A percentile compares a stretch with the other conserved stretches of the same genome.
These are phyloP conservation scores for Metschnikowia chrysomelidarum DNA, from an alignment of 805 yeast species.

Conservation along the genomic window DNA sequence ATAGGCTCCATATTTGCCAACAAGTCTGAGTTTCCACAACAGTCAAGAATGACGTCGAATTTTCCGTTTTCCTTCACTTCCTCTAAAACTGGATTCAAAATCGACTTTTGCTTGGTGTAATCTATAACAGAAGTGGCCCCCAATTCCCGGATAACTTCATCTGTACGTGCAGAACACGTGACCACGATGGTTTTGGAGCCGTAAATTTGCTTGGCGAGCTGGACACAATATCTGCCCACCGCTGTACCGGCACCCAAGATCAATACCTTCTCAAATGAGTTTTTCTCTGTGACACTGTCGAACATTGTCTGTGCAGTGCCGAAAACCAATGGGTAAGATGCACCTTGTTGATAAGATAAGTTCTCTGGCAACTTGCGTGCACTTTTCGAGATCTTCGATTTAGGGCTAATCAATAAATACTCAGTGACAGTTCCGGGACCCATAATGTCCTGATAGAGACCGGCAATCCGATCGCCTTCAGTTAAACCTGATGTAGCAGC, in stretches of 20 bases:
- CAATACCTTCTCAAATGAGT: constrained; percentile 48
- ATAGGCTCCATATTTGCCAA: constrained; percentile 38
- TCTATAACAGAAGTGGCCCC: constrained; percentile 67
- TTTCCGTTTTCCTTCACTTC: constrained; percentile 31
- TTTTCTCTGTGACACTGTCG: constrained; percentile 28
- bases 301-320: constrained; percentile 57
- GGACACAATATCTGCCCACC: constrained; percentile 58
- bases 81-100: constrained; percentile 33
- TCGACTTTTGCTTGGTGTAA: constrained; percentile 46
- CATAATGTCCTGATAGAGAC: constrained; percentile 19
- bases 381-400: constrained; percentile 29
- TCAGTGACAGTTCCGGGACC: constrained; percentile 45
- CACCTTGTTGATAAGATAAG: constrained; percentile 54
- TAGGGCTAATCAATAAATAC: constrained; percentile 42
- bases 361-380: constrained; percentile 45
- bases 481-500: constrained; percentile 20
- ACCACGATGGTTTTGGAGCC: constrained; percentile 53
- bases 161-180: constrained; percentile 52
- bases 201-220: constrained; percentile 47
- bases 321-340: constrained; percentile 61
- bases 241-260: constrained; percentile 75
- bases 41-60: constrained; percentile 64
- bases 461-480: constrained; percentile 31
- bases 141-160: constrained; percentile 37
- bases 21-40: constrained; percentile 57